Evolutionary conservation across 176 grass and related monocot species (phyloP).

Genomic region (Aegilops umbellulata): DNA sequence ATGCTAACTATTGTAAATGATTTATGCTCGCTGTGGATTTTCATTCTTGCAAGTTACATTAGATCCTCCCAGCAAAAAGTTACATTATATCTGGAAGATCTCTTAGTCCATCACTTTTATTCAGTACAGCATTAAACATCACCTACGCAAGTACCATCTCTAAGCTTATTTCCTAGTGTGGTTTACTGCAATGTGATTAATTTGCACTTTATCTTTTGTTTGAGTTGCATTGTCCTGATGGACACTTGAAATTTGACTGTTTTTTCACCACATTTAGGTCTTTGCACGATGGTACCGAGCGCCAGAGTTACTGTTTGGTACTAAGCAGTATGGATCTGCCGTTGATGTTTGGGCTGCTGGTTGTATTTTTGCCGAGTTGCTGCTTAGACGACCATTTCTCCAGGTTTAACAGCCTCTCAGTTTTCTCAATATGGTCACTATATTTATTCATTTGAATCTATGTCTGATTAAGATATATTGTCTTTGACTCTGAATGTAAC

Average conservation of each 20-base stretch:
- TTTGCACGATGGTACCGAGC: slow-evolving; percentile 99
- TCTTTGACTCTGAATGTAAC: slow-evolving; percentile 9
- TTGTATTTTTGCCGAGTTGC: slow-evolving; percentile 98
- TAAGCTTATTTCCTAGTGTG: not conserved
- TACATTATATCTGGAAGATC: not conserved
- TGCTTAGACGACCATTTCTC: slow-evolving; percentile 80
- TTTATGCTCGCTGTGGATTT: not conserved
- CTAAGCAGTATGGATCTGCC: slow-evolving; percentile 95
- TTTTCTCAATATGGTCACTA: slow-evolving; percentile 21
- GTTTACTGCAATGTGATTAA: not conserved
- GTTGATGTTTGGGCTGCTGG: slow-evolving; percentile 98
- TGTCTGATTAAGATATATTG: slow-evolving; percentile 2
- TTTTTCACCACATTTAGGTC: slow-evolving; percentile 53
- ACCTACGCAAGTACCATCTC: slow-evolving; percentile 8
- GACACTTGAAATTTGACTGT: slow-evolving; percentile 1
- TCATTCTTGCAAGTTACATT: not conserved
- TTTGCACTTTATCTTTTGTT: not conserved
- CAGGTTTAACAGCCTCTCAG: slow-evolving; percentile 48
- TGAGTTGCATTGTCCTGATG: slow-evolving; percentile 6
- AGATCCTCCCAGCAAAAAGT: not conserved
- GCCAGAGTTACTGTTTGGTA: slow-evolving; percentile 92
- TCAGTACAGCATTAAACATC: not conserved
- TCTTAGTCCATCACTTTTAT: slow-evolving; percentile 19
- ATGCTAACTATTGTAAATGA: not conserved
- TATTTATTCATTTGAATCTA: not conserved